Base-by-base conservation (phyloP, 164 flowering plant genomes). In the Chloranthus sessilifolius region DNA sequence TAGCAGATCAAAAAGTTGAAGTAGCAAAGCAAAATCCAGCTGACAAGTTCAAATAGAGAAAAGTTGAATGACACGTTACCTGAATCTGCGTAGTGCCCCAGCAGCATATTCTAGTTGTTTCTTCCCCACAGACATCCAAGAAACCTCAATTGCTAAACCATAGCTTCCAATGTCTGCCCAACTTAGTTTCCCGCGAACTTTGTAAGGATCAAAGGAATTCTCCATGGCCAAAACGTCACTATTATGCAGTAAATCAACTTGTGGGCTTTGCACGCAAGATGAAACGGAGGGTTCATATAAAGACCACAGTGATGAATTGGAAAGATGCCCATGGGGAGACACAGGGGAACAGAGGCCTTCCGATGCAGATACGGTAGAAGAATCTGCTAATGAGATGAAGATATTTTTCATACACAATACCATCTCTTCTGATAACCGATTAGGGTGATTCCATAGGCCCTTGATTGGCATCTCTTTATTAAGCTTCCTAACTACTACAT, bases 61-160 rank as follows among this genome's bases (percentile, higher is more conserved):
- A 41, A 2, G 0, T 47, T 23, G 7, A 11, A 29, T 2, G 5
- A 28, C 11, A 24, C 8, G 5, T n/a, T 52, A 85, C 95, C 86
- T 78, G 60, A 80, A 85, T 48, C 58, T 75, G 47, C 81, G 69
- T 5, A 85, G 60, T 36, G 81, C 86, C 28, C 80, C 89, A 23
- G 89, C 73, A 51, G 89, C 95, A 72, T 78, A 80, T 60, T 82
- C 87, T 14, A 85, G 65, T 45, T 82, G 79, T 53, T 77, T 68
- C 70, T 80, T 77, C 47, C 83, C 89, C 54, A 85, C 87, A 24
- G 85, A 82, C 87, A 85, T 80, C 85, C 87, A 80, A 52, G 87
- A 82, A 62, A 85, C 87, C 64, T 82, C 89, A 50, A 58, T 53
- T 46, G 82, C 82, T 25, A 44, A 67, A 17, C 78, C 64, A 51